A percentile compares a stretch with the other conserved stretches of the same genome.
Evolutionary conservation across 306 rosid species (phyloP).

Genomic region (Malus sylvestris): DNA sequence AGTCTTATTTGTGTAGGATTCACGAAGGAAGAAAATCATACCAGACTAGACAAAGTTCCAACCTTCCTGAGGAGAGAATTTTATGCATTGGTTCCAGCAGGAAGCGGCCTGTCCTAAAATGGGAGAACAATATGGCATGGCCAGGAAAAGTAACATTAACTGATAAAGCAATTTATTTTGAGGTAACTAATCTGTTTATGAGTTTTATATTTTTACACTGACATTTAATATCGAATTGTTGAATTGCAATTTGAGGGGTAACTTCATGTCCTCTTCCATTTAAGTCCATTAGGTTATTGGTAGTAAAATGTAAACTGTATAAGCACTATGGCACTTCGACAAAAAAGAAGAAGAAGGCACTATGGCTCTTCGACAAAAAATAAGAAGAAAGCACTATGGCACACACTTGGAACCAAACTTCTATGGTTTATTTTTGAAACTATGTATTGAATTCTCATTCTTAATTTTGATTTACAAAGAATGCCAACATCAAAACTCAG

Average conservation of each 20-base stretch:
- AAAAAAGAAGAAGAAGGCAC: too few species aligned
- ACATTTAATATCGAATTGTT: neutral
- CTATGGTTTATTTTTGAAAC: neutral
- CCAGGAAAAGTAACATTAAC: constrained; percentile 93
- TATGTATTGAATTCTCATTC: neutral
- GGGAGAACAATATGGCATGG: constrained; percentile 97
- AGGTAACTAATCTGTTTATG: constrained; percentile 44
- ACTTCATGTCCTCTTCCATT: neutral
- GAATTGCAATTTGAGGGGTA: neutral
- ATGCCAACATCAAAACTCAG: neutral
- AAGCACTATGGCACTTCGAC: neutral
- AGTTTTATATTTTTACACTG: neutral
- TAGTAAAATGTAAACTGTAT: neutral
- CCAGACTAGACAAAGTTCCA: constrained; percentile 53
- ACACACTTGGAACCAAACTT: neutral
- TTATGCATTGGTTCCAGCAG: constrained; percentile 77
- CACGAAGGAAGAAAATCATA: constrained; percentile 62
- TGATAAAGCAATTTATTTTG: constrained; percentile 83
- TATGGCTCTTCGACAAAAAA: too few species aligned
- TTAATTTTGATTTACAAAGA: neutral
- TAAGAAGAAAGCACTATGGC: neutral
- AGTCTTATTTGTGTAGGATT: constrained; percentile 53
- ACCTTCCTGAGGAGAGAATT: constrained; percentile 58
- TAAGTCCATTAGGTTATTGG: neutral
- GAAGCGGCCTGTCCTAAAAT: constrained; percentile 82